Evolutionary conservation across 2,329 filamentous ascomycete species (phyloP), one percentile per base, ranked within the genome.

Genomic region (Beauveria varroae): DNA sequence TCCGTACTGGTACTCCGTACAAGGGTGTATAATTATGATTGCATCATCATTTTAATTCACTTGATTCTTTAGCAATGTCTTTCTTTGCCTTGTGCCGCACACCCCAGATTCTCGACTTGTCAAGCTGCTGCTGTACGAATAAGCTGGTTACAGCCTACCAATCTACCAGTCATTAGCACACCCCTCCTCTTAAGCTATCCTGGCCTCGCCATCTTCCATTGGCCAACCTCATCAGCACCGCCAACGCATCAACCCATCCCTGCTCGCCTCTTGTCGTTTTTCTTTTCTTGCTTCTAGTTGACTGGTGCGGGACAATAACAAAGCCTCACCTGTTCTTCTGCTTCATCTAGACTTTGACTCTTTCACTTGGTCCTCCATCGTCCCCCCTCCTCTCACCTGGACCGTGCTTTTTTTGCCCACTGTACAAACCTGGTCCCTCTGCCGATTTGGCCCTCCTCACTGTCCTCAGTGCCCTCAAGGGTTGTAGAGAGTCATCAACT

Each of bases 211-310:
- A 60, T 63, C 66, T 67, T 64, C 67, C 64, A 75, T 75, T 75
- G 73, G 73, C 64, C 67, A 66, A 70, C 66, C 65, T 66, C 66
- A 65, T 68, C 72, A 68, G 72, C 71, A 74, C 59, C 73, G 73
- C 73, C 73, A 75, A 66, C 73, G 71, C 73, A 75, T 75, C 73
- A 74, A 65, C 30, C 64, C 62, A 60, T 49, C 52, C 60, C 30
- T 28, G 16, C 9, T 43, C 52, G 18, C 30, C 24, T 20, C 40
- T 44, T 3, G 24, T 43, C 18, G n/a, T 40, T 41, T 50, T 50
- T 50, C 50, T 58, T 40, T 28, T 22, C 30, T 49, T 5, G 8
- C 22, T n/a, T 20, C 24, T 40, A 24, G 52, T 14, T 24, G 22
- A 16, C 24, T 5, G 18, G 65, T 68, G 68, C 67, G 68, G 68